A percentile compares a stretch with the other conserved stretches of the same genome.
phyloP scores from a whole-genome alignment of 768 basidiomycete species.

The Russula vinacea region DNA sequence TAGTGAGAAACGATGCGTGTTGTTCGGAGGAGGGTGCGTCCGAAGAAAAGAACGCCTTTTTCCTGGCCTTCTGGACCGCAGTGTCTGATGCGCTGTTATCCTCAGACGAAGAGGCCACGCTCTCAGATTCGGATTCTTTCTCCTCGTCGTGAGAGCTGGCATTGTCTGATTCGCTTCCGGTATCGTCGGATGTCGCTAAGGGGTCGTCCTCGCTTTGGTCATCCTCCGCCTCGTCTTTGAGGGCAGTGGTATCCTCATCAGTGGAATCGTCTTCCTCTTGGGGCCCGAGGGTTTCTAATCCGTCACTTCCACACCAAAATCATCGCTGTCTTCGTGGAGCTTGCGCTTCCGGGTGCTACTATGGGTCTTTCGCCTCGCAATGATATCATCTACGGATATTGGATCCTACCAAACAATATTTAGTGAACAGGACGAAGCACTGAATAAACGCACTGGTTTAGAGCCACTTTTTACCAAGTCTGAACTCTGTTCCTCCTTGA shows the following conservation, averaged over 20 bases:
- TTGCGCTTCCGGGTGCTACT: conserved; percentile 58
- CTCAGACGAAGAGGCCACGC: conserved; percentile 55
- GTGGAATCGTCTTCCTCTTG: conserved; percentile 36
- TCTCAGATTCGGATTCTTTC: conserved; percentile 34
- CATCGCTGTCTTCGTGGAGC: conserved; percentile 37
- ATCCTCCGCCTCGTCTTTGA: conserved; percentile 41
- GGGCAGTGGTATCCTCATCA: conserved; percentile 32
- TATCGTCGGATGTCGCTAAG: conserved; percentile 24
- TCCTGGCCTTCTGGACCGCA: conserved; percentile 60
- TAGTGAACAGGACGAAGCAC: conserved; percentile 7
- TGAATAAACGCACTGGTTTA: conserved; percentile 51
- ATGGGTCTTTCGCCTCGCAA: conserved; percentile 60
- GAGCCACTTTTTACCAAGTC: conserved; percentile 61
- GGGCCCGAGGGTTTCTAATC: neutral
- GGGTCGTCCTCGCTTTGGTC: conserved; percentile 33
- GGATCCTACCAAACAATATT: conserved; percentile 47
- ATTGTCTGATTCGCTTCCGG: conserved; percentile 28
- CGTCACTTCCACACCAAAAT: neutral
- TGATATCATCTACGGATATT: conserved; percentile 92
- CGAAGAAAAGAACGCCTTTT: conserved; percentile 84
- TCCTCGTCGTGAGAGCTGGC: conserved; percentile 34
- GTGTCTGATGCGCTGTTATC: conserved; percentile 62
- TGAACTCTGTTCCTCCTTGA: conserved; percentile 40
- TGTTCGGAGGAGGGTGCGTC: conserved; percentile 43
- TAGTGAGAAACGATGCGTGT: conserved; percentile 82